Evolutionary conservation across 768 basidiomycete species (phyloP).

Genomic region (Aureoboletus auriporus): DNA sequence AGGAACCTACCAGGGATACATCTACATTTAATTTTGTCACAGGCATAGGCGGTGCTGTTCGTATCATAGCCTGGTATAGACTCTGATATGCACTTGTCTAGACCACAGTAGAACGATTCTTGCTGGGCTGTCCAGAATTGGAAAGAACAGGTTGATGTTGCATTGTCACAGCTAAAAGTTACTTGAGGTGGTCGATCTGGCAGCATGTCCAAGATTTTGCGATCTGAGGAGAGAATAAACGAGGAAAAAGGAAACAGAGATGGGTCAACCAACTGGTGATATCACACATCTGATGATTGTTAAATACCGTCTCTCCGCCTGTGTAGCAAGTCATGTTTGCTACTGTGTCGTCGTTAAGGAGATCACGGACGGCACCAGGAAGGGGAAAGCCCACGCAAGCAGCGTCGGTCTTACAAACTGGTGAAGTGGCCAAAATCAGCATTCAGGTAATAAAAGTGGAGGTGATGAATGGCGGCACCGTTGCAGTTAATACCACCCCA

Average conservation of each 20-base stretch:
- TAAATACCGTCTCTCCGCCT: slow-evolving; percentile 90
- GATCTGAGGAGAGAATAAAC: slow-evolving; percentile 47
- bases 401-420: slow-evolving; percentile 83
- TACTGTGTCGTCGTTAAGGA: slow-evolving; percentile 37
- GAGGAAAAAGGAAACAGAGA: not conserved
- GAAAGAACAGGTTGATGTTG: slow-evolving; percentile 72
- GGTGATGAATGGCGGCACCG: slow-evolving; percentile 45
- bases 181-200: slow-evolving; percentile 90
- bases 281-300: slow-evolving; percentile 96
- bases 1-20: slow-evolving; percentile 95
- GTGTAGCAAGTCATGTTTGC: slow-evolving; percentile 91
- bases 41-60: slow-evolving; percentile 75
- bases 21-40: slow-evolving; percentile 80
- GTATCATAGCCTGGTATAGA: slow-evolving; percentile 49
- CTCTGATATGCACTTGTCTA: slow-evolving; percentile 62
- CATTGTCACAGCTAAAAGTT: slow-evolving; percentile 85
- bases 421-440: not conserved
- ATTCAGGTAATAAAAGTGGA: not conserved
- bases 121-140: slow-evolving; percentile 97
- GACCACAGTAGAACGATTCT: slow-evolving; percentile 93
- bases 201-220: slow-evolving; percentile 92
- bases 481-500: slow-evolving; percentile 99
- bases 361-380: slow-evolving; percentile 35
- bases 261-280: slow-evolving; percentile 76
- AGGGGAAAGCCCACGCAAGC: slow-evolving; percentile 82